Evolutionary conservation across 257 asterid genomes (phyloP), one percentile per base, ranked within the genome.

Genomic region (Mentha longifolia): DNA sequence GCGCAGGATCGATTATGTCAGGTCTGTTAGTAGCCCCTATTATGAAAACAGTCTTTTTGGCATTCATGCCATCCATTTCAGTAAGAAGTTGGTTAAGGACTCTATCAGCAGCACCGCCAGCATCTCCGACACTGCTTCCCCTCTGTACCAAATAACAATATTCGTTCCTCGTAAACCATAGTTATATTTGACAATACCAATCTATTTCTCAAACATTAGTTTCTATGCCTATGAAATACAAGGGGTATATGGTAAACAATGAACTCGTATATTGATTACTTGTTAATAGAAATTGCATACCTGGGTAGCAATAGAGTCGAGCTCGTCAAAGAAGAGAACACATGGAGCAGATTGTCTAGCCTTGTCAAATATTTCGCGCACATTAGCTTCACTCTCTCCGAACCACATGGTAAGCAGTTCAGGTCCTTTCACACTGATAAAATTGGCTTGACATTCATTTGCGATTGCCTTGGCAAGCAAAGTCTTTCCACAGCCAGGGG

Each of bases 331-430:
- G 85, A 87, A 87, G 63, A 87, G 88, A 52, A 82, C 87, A 71
- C 90, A 87, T 13, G 90, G 92, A 43, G 88, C 92, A 61, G 92
- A 87, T 74, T 79, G 85, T 59, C 92, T 82, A 50, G 92, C 92
- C 77, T 87, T 87, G 76, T 84, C 89, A 49, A 87, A 87, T 63
- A 87, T 85, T 74, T 86, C 89, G 19, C 90, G 85, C 49, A 87
- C 90, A 75, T 87, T 87, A n/a, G 92, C 90, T 65, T 87, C 92
- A 80, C 92, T 86, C 78, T 86, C 92, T 61, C 92, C 92, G 41
- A 87, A 87, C 89, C 89, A 87, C 92, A 85, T 87, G 9, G 92
- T 86, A 41, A 86, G 89, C 74, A 86, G 67, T 72, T 86, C 92
- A 25, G 89, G 92, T 13, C 92, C 92, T 80, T 86, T 86, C 16